A percentile compares a stretch with the other conserved stretches of the same genome.
Conservation (phyloP, 257 asterid genomes). For the Jacaranda mimosifolia region DNA sequence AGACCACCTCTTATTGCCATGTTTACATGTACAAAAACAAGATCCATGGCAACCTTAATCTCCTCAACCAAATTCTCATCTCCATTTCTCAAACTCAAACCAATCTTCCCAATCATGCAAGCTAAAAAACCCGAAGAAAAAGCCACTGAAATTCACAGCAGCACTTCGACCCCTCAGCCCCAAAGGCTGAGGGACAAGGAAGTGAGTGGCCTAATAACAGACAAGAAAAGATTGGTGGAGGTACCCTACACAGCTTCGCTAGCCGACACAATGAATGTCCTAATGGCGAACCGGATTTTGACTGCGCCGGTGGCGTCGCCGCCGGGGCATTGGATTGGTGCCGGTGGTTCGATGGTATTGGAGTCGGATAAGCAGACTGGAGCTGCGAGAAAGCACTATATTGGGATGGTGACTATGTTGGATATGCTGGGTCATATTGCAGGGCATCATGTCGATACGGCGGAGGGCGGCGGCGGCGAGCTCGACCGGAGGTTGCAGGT, state of each 20-base stretch:
- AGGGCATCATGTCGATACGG: conserved; percentile 45
- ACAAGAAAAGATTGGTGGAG: conserved; percentile 75
- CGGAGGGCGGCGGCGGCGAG: conserved; percentile 40
- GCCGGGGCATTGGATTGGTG: conserved; percentile 98
- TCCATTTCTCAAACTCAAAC: conserved; percentile 18
- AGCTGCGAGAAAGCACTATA: conserved; percentile 87
- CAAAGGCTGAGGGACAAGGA: conserved; percentile 58
- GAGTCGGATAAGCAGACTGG: conserved; percentile 93
- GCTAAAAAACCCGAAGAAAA: conserved; percentile 15
- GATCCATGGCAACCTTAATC: background rate
- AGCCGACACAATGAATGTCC: conserved; percentile 76
- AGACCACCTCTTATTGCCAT: conserved; percentile 5
- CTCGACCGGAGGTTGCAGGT: conserved; percentile 67
- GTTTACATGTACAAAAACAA: background rate
- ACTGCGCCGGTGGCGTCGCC: conserved; percentile 98
- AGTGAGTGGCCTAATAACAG: conserved; percentile 59
- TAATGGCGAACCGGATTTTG: conserved; percentile 67
- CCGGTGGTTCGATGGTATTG: conserved; percentile 96
- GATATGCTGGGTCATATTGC: conserved; percentile 84
- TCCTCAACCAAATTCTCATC: background rate
- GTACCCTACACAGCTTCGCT: conserved; percentile 91
- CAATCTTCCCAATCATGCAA: conserved; percentile 38
- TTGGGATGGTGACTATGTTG: conserved; percentile 91
- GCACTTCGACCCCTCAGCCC: conserved; percentile 31
- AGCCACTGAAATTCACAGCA: background rate